phyloP scores from a whole-genome alignment of 371 early-diverging fungal species.

The Mucor piriformis region DNA sequence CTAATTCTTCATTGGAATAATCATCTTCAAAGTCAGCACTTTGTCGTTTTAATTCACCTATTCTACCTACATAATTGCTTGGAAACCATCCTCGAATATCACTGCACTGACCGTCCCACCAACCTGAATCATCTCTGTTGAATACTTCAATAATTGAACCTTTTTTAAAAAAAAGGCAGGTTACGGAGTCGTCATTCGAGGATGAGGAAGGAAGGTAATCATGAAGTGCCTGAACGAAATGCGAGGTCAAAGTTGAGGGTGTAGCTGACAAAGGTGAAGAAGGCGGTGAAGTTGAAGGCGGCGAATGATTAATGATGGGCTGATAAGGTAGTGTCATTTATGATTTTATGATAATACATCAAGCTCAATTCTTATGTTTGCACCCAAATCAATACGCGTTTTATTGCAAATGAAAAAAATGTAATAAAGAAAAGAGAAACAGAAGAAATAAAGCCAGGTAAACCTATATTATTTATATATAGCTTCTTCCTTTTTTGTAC shows the following conservation, averaged over 20 bases:
- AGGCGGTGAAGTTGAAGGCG: conserved; percentile 5
- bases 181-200: conserved; percentile 39
- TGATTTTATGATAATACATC: background rate
- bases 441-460: background rate
- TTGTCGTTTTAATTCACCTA: conserved; percentile 43
- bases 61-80: conserved; percentile 51
- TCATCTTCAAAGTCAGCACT: conserved; percentile 44
- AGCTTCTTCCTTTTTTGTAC: background rate
- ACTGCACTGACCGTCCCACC: conserved; percentile 58
- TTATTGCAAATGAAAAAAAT: background rate
- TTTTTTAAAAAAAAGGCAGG: conserved; percentile 47
- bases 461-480: conserved; percentile 7
- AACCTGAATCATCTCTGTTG: conserved; percentile 51
- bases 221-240: conserved; percentile 56
- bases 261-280: conserved; percentile 27
- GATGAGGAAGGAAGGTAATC: conserved; percentile 48
- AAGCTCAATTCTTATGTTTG: background rate
- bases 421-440: background rate
- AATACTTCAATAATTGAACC: conserved; percentile 58
- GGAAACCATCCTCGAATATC: conserved; percentile 58
- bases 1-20: conserved; percentile 33
- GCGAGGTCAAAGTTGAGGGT: conserved; percentile 33
- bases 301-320: background rate
- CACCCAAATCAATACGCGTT: background rate
- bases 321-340: conserved; percentile 3